Base-by-base conservation (phyloP, 352 stramenopile species). In the Globisporangium middletonii region DNA sequence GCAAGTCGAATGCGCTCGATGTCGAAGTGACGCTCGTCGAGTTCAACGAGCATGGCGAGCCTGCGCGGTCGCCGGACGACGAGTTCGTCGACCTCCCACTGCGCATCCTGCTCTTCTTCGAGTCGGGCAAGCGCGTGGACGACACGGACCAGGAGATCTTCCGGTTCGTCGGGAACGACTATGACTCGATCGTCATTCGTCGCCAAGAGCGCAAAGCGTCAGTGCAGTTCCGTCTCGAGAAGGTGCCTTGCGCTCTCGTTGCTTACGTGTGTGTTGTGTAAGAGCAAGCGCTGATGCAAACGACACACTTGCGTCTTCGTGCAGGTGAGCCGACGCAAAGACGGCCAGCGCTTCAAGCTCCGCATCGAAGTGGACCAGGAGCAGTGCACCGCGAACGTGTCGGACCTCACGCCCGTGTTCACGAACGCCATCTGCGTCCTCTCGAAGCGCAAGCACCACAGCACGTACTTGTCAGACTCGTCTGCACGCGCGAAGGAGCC, bases 141-240 rank as follows among this genome's bases (percentile, higher is more conserved):
- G 79, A 91, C 56, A 73, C 75, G 47, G 84, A 94, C 61, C 83
- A 92, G 53, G 82, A 94, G 55, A 94, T 94, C 46, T 93, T 94
- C 59, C 76, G 84, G 52, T 89, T 92, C 42, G 81, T 94, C 23
- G 84, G 84, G 19, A 89, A 92, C 55, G 84, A 91, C 54, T 92
- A 90, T 59, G 83, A 94, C 68, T 87, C 80, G 56, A 68, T 92
- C 4, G 83, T 92, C 43, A 91, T 94, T 63, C 77, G 79, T 45
- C 60, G 69, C 1, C 50, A 68, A 6, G 82, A 70, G 23, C 79
- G 83, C 43, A 89, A 83, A 55, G 74, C 81, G 3, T 71, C 72
- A 12, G 83, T 90, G 59, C 79, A 90, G 52, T 94, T 94, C 46
- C 82, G 84, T 8, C 68, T 94, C 41, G 84, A 94, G 52, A 94